Percentiles rank a stretch among this genome's conserved stretches.
Conservation (phyloP, 2,329 filamentous ascomycete species). For the Diaporthe sp. region DNA sequence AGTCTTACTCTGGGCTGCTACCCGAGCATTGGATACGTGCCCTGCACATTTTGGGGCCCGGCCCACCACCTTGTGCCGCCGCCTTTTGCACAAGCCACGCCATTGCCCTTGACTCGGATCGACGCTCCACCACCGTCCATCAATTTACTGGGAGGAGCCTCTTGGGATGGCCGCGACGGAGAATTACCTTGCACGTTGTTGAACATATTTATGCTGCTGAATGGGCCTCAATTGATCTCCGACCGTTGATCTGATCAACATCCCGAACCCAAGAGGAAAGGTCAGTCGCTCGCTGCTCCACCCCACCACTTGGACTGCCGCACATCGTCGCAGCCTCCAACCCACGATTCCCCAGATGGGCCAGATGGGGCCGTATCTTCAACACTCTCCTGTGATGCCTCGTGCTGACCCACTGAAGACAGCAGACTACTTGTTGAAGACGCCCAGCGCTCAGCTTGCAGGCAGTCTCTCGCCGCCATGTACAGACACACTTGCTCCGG, state of each 20-base stretch:
- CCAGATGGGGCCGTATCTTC: not conserved
- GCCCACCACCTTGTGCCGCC: not conserved
- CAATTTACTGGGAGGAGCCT: slow-evolving; percentile 20
- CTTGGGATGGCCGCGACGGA: slow-evolving; percentile 25
- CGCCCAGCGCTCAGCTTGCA: not conserved
- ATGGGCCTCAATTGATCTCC: slow-evolving; percentile 28
- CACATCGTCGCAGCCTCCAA: not conserved
- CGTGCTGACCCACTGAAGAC: slow-evolving; percentile 7
- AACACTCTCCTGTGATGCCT: not conserved
- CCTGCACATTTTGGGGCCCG: slow-evolving; percentile 1
- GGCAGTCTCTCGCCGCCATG: slow-evolving; percentile 15
- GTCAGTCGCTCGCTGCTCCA: slow-evolving; percentile 26
- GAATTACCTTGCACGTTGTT: slow-evolving; percentile 2
- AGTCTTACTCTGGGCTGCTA: not conserved
- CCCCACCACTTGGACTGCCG: slow-evolving; percentile 5
- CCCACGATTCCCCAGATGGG: not conserved
- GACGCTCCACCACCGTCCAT: slow-evolving; percentile 20
- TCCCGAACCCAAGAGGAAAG: slow-evolving; percentile 24
- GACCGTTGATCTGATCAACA: slow-evolving; percentile 29
- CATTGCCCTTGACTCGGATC: slow-evolving; percentile 16
- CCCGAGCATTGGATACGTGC: slow-evolving; percentile 9
- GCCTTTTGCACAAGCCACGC: slow-evolving; percentile 8
- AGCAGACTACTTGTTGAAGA: not conserved
- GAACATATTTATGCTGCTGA: slow-evolving; percentile 27
- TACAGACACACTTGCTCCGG: slow-evolving; percentile 18